A percentile compares a stretch with the other conserved stretches of the same genome.
Evolutionary conservation across 495 filamentous ascomycete species (phyloP).

Genomic region (Xylaria grammica): DNA sequence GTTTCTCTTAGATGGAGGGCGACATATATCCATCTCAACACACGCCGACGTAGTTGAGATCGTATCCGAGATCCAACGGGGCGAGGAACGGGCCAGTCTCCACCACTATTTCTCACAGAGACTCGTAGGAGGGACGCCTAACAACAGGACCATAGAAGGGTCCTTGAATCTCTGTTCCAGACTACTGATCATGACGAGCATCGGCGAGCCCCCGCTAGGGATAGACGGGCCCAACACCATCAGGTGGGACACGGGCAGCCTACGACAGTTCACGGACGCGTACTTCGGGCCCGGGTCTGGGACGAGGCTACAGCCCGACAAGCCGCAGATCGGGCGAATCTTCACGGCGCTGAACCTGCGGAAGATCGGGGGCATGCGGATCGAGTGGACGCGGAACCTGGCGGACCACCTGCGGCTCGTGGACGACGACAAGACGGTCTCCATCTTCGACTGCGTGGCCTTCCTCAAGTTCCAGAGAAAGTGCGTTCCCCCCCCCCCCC

Average conservation of each 20-base stretch:
- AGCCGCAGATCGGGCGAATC: slow-evolving; percentile 28
- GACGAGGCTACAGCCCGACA: slow-evolving; percentile 12
- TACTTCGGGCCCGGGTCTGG: slow-evolving; percentile 4
- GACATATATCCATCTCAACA: slow-evolving; percentile 14
- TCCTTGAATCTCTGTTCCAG: slow-evolving; percentile 31
- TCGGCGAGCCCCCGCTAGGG: slow-evolving; percentile 16
- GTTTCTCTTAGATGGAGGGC: slow-evolving; percentile 18
- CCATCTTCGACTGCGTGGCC: slow-evolving; percentile 50
- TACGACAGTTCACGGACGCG: slow-evolving; percentile 16
- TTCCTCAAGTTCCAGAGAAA: slow-evolving; percentile 40
- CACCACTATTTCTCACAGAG: slow-evolving; percentile 5
- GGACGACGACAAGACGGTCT: slow-evolving; percentile 46
- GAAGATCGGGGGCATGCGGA: slow-evolving; percentile 45
- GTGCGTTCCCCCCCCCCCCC: not conserved
- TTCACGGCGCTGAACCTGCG: slow-evolving; percentile 40
- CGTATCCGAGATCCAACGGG: not conserved
- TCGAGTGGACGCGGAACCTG: slow-evolving; percentile 51
- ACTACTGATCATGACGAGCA: slow-evolving; percentile 28
- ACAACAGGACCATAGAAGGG: not conserved
- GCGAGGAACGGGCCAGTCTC: slow-evolving; percentile 8
- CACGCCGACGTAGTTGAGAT: slow-evolving; percentile 15
- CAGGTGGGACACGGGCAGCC: slow-evolving; percentile 24
- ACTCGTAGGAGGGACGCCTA: not conserved
- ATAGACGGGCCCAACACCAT: slow-evolving; percentile 16
- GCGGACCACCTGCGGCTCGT: slow-evolving; percentile 50